Evolutionary conservation across 768 basidiomycete species (phyloP), one percentile per base, ranked within the genome.

Genomic region (Lactarius pseudohatsudake): DNA sequence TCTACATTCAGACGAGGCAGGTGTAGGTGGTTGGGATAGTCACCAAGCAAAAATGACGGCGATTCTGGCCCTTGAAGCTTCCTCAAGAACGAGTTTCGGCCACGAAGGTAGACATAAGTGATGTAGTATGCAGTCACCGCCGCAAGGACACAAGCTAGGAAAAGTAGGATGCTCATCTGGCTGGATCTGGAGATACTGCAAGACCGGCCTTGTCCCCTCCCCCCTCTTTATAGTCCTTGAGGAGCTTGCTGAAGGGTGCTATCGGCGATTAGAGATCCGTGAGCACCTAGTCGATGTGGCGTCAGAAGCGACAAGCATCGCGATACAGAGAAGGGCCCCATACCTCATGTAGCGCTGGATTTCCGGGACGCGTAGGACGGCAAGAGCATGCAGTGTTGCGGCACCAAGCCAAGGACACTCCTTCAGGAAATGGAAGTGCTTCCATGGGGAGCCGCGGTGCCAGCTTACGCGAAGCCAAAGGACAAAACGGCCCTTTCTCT

Each of bases 21-120:
- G 4, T 41, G 6, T 28, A 32, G 20, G 58, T 22, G 36, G 50
- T 32, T 2, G 22, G 28, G 62, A 26, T 40, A 56, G 11, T 20
- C 32, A 67, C 66, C 66, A 10, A 67, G 53, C 40, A 34, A 54
- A 28, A 64, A 64, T 22, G 66, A 64, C n/a, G 62, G 45, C 28
- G 62, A 55, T 45, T 64, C 40, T 4, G 66, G 66, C 1, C 66
- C 66, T 32, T 56, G 66, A 22, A 67, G 66, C 36, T 59, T 67
- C 66, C 43, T 59, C 62, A 67, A 56, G 34, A 59, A 64, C 11
- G 66, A 55, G 43, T 56, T 59, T 34, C 66, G 32, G n/a, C 62
- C 26, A 34, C 58, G 58, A 64, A 64, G 34, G 40, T 59, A 67
- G 57, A 60, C 4, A 59, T 64, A 67, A 28, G 28, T 28, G 36